Conservation (phyloP, 2,329 filamentous ascomycete genomes). For the Alternaria infectoria region DNA sequence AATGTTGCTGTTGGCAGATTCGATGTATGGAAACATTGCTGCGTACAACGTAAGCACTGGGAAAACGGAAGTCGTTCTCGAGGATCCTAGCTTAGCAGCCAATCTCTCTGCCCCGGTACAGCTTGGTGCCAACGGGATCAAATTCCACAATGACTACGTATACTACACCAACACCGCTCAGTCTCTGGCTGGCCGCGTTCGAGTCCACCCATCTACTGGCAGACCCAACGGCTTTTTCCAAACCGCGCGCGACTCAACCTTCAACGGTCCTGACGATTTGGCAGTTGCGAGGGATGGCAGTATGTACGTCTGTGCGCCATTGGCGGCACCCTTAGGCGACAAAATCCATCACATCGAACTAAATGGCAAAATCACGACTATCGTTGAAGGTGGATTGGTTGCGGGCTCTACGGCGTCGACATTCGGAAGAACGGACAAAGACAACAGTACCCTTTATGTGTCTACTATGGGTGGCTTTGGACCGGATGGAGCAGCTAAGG, state of each 20-base stretch:
- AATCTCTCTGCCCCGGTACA: slow-evolving; percentile 10
- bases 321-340: slow-evolving; percentile 13
- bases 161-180: slow-evolving; percentile 32
- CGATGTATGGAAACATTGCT: slow-evolving; percentile 23
- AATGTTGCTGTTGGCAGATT: slow-evolving; percentile 33
- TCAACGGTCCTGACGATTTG: slow-evolving; percentile 27
- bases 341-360: slow-evolving; percentile 11
- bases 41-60: slow-evolving; percentile 16
- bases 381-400: slow-evolving; percentile 15
- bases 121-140: slow-evolving; percentile 34
- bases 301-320: slow-evolving; percentile 14
- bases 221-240: slow-evolving; percentile 7
- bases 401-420: slow-evolving; percentile 20
- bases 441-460: slow-evolving; percentile 27
- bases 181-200: slow-evolving; percentile 17
- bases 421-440: slow-evolving; percentile 23
- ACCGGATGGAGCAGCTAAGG: slow-evolving; percentile 24
- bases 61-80: slow-evolving; percentile 11
- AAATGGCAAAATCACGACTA: slow-evolving; percentile 12
- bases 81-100: slow-evolving; percentile 17
- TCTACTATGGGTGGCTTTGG: slow-evolving; percentile 28
- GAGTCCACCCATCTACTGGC: slow-evolving; percentile 12
- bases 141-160: slow-evolving; percentile 4
- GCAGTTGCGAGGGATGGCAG: slow-evolving; percentile 22
- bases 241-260: neutral